A percentile compares a stretch with the other conserved stretches of the same genome.
These are phyloP conservation scores for Colletotrichum sp. DNA, from an alignment of 2,329 filamentous ascomycete genomes.

Conservation along the genomic window DNA sequence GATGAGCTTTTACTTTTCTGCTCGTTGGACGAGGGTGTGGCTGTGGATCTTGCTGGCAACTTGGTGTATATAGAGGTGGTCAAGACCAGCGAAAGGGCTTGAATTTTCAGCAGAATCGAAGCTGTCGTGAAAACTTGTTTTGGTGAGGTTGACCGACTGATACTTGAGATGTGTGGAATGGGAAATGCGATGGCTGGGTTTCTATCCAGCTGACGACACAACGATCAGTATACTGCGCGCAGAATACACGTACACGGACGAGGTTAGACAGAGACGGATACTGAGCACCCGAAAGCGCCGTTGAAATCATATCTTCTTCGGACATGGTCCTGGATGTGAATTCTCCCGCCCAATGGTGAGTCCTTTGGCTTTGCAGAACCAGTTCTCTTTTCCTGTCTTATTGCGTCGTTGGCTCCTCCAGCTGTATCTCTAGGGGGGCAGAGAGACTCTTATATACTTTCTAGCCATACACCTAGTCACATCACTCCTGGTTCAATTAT, in stretches of 20 bases:
- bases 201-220: background rate
- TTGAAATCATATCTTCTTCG: background rate
- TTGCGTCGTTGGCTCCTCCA: background rate
- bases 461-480: background rate
- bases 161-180: fast-evolving
- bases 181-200: background rate
- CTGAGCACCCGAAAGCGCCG: background rate
- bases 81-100: background rate
- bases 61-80: background rate
- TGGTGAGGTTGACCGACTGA: background rate
- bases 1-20: fast-evolving
- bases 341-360: background rate
- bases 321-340: background rate
- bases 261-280: background rate
- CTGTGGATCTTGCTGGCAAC: background rate
- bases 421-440: background rate
- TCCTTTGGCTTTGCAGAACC: background rate
- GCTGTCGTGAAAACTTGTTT: fast-evolving
- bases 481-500: fast-evolving
- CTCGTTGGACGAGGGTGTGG: background rate
- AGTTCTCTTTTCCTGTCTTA: background rate
- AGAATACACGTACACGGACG: background rate
- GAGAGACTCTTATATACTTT: background rate
- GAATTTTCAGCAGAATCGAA: background rate
- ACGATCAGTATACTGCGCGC: background rate